Conservation (phyloP, 768 basidiomycete species). For the Podaxis sp. region DNA sequence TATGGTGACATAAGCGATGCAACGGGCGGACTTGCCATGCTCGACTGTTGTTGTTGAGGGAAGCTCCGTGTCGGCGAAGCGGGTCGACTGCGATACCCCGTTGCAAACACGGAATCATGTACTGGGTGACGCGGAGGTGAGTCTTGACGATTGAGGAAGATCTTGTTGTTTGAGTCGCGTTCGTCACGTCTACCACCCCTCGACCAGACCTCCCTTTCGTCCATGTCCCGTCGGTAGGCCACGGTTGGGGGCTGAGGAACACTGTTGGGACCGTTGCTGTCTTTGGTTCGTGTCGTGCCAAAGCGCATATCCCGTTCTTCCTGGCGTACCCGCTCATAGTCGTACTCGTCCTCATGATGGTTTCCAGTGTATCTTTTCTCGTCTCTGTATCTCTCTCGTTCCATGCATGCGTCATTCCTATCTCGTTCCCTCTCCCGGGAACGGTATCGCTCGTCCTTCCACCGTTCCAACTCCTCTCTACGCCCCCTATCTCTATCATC, state of each 20-base stretch:
- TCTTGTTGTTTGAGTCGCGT: neutral
- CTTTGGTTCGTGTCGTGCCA: slow-evolving; percentile 2
- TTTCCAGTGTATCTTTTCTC: slow-evolving; percentile 9
- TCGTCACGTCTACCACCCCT: neutral
- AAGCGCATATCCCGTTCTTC: slow-evolving; percentile 13
- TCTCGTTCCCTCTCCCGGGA: slow-evolving; percentile 10
- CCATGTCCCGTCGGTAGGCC: slow-evolving; percentile 15
- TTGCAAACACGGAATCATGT: neutral
- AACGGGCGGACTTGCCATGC: neutral
- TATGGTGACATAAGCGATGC: slow-evolving; percentile 6
- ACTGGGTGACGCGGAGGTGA: slow-evolving; percentile 5
- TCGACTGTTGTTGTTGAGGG: neutral
- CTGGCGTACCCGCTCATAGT: slow-evolving; percentile 23
- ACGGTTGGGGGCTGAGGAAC: slow-evolving; percentile 28
- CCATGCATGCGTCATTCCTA: slow-evolving; percentile 18
- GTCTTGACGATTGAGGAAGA: slow-evolving; percentile 5
- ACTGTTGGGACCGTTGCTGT: slow-evolving; percentile 10
- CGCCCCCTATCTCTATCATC: slow-evolving; percentile 8
- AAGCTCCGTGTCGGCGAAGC: slow-evolving; percentile 1
- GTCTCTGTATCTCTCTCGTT: slow-evolving; percentile 18
- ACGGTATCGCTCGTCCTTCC: slow-evolving; percentile 18
- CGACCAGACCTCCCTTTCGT: neutral
- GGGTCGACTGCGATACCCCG: slow-evolving; percentile 7
- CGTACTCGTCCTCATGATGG: slow-evolving; percentile 13
- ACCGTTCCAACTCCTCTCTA: slow-evolving; percentile 18